Conservation (phyloP, 2,329 filamentous ascomycete genomes). For the Cytospora mali region DNA sequence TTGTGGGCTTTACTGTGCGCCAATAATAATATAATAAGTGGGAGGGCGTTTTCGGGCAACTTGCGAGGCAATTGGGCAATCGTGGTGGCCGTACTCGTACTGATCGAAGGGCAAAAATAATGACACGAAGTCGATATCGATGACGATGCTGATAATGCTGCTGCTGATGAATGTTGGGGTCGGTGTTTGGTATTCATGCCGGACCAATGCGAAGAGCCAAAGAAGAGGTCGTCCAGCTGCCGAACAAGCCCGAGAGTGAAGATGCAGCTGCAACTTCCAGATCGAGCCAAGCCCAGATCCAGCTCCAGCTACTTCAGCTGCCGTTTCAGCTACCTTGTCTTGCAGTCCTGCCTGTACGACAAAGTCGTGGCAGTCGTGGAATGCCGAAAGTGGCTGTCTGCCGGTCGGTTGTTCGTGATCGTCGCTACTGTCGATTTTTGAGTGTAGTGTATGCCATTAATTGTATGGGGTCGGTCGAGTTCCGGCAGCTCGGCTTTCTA, state of each 20-base stretch:
- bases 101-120: not conserved
- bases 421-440: not conserved
- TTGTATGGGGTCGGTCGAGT: not conserved
- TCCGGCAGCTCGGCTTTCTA: not conserved
- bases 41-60: slow-evolving; percentile 13
- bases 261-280: not conserved
- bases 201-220: not conserved
- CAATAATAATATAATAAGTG: not conserved
- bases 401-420: not conserved
- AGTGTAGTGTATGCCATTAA: not conserved
- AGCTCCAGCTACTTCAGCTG: not conserved
- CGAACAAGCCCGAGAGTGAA: not conserved
- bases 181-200: not conserved
- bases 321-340: not conserved
- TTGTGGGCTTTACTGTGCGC: slow-evolving; percentile 9
- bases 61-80: slow-evolving; percentile 8
- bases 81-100: not conserved
- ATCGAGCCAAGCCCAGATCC: too few relatives aligned
- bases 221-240: not conserved
- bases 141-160: slow-evolving; percentile 4
- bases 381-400: not conserved
- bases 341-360: too few relatives aligned
- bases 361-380: not conserved
- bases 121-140: not conserved
- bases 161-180: slow-evolving; percentile 5